Percentiles rank a stretch among this genome's conserved stretches.
These are phyloP conservation scores for Excoecaria agallocha DNA, from an alignment of 345 rosid species.

Conservation along the genomic window DNA sequence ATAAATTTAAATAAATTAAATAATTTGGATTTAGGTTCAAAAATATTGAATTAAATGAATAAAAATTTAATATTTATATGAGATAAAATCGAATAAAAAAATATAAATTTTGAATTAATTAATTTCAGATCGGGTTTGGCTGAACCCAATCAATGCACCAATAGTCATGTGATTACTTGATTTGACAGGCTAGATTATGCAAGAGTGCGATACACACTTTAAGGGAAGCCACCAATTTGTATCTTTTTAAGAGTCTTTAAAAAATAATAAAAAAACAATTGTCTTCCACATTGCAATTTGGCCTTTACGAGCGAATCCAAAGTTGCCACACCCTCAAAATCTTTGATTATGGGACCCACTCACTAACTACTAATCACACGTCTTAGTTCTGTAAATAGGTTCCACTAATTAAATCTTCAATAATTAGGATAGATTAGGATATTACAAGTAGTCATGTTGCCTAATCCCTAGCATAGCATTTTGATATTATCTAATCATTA, in stretches of 20 bases:
- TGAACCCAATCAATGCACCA: too few relatives aligned
- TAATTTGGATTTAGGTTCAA: too few relatives aligned
- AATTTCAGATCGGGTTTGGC: too few relatives aligned
- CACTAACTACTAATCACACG: not conserved
- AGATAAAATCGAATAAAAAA: too few relatives aligned
- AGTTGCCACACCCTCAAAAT: not conserved
- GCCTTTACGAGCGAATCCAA: not conserved
- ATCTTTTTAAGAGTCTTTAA: not conserved
- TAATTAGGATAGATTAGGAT: not conserved
- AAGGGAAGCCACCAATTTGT: not conserved
- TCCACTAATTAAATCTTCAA: constrained; percentile 11
- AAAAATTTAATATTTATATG: too few relatives aligned
- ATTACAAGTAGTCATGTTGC: not conserved
- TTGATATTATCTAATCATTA: not conserved
- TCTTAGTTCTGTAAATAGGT: not conserved
- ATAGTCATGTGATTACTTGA: not conserved
- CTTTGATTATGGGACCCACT: not conserved
- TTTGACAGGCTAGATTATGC: not conserved
- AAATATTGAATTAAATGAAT: too few relatives aligned
- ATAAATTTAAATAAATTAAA: too few relatives aligned
- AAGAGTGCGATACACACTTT: not conserved
- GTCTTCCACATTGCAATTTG: not conserved
- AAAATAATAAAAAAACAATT: not conserved
- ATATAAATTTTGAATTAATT: too few relatives aligned
- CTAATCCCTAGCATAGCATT: not conserved